phyloP scores from a whole-genome alignment of 2,329 filamentous ascomycete species.

The Aspergillus melleus region DNA sequence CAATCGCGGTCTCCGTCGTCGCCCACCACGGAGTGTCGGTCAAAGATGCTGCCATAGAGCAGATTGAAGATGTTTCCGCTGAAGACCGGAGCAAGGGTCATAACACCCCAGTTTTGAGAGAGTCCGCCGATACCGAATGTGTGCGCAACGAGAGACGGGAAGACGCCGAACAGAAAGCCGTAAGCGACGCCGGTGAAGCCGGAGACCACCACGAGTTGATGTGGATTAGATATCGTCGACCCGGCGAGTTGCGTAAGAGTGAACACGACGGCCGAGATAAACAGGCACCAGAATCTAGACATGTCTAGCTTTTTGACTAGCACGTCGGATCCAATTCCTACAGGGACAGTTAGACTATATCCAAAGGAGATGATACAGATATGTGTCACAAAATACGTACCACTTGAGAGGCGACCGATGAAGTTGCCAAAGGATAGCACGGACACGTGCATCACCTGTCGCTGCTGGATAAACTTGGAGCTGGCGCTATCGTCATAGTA shows the following conservation, averaged over 20 bases:
- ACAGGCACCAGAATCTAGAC: slow-evolving; percentile 88
- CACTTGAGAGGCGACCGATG: slow-evolving; percentile 73
- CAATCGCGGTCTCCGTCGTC: slow-evolving; percentile 72
- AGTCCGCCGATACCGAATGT: slow-evolving; percentile 87
- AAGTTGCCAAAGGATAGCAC: slow-evolving; percentile 91
- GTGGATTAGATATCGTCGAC: slow-evolving; percentile 72
- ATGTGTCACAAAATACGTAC: slow-evolving; percentile 46
- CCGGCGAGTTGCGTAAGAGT: slow-evolving; percentile 75
- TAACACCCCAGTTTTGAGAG: slow-evolving; percentile 93
- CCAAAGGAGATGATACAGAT: not conserved
- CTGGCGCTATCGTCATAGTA: slow-evolving; percentile 74
- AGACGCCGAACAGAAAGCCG: slow-evolving; percentile 91
- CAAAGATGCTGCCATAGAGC: slow-evolving; percentile 82
- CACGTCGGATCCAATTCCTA: slow-evolving; percentile 85
- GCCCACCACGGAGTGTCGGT: slow-evolving; percentile 71
- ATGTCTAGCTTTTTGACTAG: slow-evolving; percentile 78
- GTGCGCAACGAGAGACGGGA: slow-evolving; percentile 84
- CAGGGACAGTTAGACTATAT: slow-evolving; percentile 10
- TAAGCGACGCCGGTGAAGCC: slow-evolving; percentile 84
- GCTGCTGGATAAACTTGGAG: slow-evolving; percentile 72
- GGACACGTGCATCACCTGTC: slow-evolving; percentile 89
- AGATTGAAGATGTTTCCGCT: slow-evolving; percentile 92
- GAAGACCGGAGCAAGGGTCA: slow-evolving; percentile 85
- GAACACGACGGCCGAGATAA: slow-evolving; percentile 75
- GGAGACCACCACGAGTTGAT: slow-evolving; percentile 75